A percentile compares a stretch with the other conserved stretches of the same genome.
These are phyloP conservation scores for Didymella sp. DNA, from an alignment of 2,329 filamentous ascomycete species.

Conservation along the genomic window DNA sequence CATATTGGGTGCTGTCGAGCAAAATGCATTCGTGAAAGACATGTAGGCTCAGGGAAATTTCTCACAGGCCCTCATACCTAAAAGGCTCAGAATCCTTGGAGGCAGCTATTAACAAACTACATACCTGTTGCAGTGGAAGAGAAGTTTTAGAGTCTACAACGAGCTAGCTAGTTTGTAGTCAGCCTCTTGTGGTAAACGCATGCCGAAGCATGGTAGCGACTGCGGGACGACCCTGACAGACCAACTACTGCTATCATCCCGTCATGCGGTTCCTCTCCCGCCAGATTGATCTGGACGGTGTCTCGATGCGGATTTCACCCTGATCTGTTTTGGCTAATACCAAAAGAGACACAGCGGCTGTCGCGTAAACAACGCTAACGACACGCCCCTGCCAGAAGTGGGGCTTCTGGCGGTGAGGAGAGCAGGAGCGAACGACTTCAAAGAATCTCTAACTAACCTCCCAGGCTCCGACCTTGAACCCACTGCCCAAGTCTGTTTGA, in stretches of 20 bases:
- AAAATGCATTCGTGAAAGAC: neutral
- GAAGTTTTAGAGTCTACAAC: neutral
- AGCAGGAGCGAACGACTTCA: conserved; percentile 18
- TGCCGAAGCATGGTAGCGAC: conserved; percentile 5
- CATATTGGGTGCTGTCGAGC: too few relatives aligned
- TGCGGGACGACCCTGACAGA: conserved; percentile 12
- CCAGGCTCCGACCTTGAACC: conserved; percentile 23
- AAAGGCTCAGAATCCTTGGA: neutral
- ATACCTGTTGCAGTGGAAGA: neutral
- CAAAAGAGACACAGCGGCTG: conserved; percentile 7
- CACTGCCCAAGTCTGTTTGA: conserved; percentile 45
- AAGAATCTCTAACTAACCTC: conserved; percentile 26
- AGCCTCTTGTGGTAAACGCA: neutral
- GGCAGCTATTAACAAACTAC: too few relatives aligned
- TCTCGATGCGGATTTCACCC: conserved; percentile 5
- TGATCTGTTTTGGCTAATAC: conserved; percentile 8
- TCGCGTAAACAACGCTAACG: conserved; percentile 21
- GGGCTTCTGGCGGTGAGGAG: conserved; percentile 21
- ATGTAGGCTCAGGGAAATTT: neutral
- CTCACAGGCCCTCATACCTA: neutral
- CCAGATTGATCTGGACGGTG: neutral
- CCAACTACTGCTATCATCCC: neutral
- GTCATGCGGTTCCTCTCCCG: conserved; percentile 1
- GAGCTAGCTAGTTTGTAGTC: neutral
- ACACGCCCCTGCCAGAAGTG: conserved; percentile 14